A percentile compares a stretch with the other conserved stretches of the same genome.
phyloP scores from a whole-genome alignment of 2,329 filamentous ascomycete species.

The Albifimbria verrucaria region DNA sequence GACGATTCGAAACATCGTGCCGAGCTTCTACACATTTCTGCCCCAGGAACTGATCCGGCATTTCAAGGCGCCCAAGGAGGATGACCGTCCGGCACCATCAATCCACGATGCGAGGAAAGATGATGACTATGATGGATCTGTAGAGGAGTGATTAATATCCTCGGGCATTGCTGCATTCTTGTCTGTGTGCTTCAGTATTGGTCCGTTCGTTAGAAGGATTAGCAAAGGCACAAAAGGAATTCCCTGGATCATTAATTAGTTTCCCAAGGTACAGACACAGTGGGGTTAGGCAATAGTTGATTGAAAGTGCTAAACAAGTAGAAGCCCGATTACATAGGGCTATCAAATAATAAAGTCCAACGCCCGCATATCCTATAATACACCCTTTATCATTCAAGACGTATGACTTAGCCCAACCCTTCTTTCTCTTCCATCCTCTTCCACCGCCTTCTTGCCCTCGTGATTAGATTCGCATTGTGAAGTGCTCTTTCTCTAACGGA shows the following conservation, averaged over 20 bases:
- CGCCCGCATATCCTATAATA: slow-evolving; percentile 6
- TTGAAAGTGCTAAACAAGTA: background rate
- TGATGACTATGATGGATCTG: slow-evolving; percentile 15
- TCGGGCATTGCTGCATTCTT: too few relatives aligned
- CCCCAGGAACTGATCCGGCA: slow-evolving; percentile 66
- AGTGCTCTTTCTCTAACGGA: too few relatives aligned
- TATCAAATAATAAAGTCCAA: slow-evolving; percentile 8
- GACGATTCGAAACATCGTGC: slow-evolving; percentile 49
- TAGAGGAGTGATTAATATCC: slow-evolving; percentile 2
- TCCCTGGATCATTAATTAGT: too few relatives aligned
- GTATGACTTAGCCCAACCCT: background rate
- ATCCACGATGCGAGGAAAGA: slow-evolving; percentile 33
- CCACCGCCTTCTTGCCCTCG: too few relatives aligned
- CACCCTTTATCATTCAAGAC: background rate
- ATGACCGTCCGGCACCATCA: slow-evolving; percentile 44
- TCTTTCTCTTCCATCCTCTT: too few relatives aligned
- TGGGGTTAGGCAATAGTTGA: background rate
- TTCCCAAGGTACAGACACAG: too few relatives aligned
- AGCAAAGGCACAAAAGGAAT: too few relatives aligned
- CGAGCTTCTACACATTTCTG: slow-evolving; percentile 62
- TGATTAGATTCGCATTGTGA: too few relatives aligned
- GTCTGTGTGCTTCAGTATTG: too few relatives aligned
- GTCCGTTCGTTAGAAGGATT: too few relatives aligned
- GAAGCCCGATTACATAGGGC: background rate
- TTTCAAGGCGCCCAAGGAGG: slow-evolving; percentile 56